Conservation (phyloP, 2,329 filamentous ascomycete genomes). For the Arthrobotrys entomopaga region DNA sequence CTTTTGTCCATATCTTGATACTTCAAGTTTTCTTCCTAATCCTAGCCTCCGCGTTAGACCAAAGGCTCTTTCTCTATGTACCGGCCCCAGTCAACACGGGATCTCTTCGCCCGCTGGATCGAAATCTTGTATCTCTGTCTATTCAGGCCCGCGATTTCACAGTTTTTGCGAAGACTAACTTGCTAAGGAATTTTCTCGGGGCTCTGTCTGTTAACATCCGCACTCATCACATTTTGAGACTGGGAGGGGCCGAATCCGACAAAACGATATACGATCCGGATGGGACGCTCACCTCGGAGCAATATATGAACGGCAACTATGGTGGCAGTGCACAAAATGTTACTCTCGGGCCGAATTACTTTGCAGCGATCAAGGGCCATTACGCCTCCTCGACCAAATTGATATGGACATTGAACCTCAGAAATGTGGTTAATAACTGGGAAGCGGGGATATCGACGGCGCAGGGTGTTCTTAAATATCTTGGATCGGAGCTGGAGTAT, state of each 20-base stretch:
- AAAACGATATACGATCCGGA: neutral
- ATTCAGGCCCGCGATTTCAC: neutral
- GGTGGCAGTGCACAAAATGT: neutral
- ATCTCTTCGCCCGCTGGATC: neutral
- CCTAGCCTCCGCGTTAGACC: too few species aligned
- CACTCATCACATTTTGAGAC: neutral
- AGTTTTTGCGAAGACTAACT: neutral
- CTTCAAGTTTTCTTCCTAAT: too few species aligned
- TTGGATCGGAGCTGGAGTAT: constrained; percentile 16
- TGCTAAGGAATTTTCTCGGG: neutral
- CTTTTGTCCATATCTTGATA: too few species aligned
- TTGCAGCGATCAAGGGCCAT: neutral
- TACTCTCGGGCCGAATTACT: neutral
- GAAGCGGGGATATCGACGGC: neutral
- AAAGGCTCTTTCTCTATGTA: too few species aligned
- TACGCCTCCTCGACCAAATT: constrained; percentile 4
- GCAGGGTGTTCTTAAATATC: neutral
- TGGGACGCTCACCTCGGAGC: neutral
- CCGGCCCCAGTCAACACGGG: neutral
- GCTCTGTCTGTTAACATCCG: neutral
- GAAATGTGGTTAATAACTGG: neutral
- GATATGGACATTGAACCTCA: neutral
- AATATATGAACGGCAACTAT: neutral
- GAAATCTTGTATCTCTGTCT: constrained; percentile 2
- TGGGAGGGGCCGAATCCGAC: constrained; percentile 5